Evolutionary conservation across 257 asterid species (phyloP).

Genomic region (Solanum verrucosum): DNA sequence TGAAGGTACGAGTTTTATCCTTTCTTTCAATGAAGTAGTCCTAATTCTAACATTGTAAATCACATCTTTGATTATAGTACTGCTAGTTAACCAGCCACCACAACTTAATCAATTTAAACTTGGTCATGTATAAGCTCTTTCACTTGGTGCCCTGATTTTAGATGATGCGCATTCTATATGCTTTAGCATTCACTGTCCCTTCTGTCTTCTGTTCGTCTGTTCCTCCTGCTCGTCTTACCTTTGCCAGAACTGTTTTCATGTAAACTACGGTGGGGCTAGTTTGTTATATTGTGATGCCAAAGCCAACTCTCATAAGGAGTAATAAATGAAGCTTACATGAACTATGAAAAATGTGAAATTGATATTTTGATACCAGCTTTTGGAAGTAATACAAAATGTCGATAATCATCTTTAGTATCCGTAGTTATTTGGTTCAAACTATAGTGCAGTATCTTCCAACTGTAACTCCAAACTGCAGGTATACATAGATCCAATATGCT

Average conservation of each 20-base stretch:
- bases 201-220: background rate
- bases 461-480: background rate
- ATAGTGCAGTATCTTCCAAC: background rate
- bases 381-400: background rate
- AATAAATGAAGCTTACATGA: background rate
- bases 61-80: background rate
- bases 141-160: background rate
- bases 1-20: slow-evolving; percentile 57
- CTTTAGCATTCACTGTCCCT: background rate
- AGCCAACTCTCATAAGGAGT: background rate
- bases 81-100: background rate
- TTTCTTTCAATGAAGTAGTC: background rate
- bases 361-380: background rate
- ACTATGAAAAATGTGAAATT: background rate
- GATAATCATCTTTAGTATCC: background rate
- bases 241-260: background rate
- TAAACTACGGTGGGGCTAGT: background rate
- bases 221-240: background rate
- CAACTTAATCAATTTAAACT: background rate
- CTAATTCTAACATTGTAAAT: background rate
- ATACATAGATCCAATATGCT: background rate
- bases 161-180: background rate
- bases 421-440: background rate
- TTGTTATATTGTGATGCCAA: background rate
- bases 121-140: background rate